Evolutionary conservation across 169 alveolate species (phyloP), one percentile per base, ranked within the genome.

Genomic region (Miamiensis avidus): DNA sequence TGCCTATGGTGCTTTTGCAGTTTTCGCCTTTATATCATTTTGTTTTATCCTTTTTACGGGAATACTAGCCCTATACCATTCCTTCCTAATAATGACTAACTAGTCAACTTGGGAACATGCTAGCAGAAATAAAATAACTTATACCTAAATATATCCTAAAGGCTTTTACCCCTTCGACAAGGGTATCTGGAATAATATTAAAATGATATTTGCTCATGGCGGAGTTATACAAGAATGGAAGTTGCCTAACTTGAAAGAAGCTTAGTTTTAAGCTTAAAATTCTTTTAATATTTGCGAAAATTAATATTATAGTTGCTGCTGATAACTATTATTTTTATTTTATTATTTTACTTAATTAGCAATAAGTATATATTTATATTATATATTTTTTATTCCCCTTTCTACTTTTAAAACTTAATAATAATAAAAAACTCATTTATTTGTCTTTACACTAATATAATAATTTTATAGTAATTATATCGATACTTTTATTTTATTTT

Each of bases 51-150:
- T 86, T 25, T 86, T 86, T 65, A 86, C 90, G 31, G 90, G 90
- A 11, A 81, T 65, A 4, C 75, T 86, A 65, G 31, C 78, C 30
- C 0, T 74, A 4, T 86, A 86, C 65, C 90, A 86, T 29, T 49
- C 87, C 0, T 81, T 86, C 74, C 76, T 86, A 34, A 86, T 86
- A 26, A 29, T 81, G 76, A 86, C 84, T 0, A 84, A 84, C 65
- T 74, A 86, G 75, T 81, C 87, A 1, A 86, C 90, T 25, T 86
- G 90, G 90, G 90, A 86, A 75, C 86, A 86, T 74, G 79, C 82
- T 29, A 86, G 76, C 29, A 79, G 82, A 81, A 65, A 81, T 31
- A 81, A 79, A 78, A 86, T 86, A 30, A 64, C 90, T 26, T 86
- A 86, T 65, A 49, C 81, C 1, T 64, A 82, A 49, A 74, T 34